A percentile compares a stretch with the other conserved stretches of the same genome.
phyloP scores from a whole-genome alignment of 2,329 filamentous ascomycete genomes.

The Dothidotthia symphoricarpi region DNA sequence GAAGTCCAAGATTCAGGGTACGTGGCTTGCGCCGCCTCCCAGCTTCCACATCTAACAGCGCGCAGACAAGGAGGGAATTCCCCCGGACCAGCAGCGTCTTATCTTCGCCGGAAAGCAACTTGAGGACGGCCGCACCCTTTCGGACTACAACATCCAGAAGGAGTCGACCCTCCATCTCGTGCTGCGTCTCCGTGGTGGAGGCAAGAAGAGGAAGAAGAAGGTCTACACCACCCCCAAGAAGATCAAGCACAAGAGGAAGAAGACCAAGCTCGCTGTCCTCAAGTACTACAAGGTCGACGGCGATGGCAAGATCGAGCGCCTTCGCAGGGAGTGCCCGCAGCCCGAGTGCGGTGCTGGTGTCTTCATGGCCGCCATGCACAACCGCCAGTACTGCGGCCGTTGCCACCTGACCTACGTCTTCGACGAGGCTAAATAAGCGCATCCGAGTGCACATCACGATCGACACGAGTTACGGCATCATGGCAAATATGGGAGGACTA shows the following conservation, averaged over 20 bases:
- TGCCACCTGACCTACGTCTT: conserved; percentile 72
- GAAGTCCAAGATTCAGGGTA: conserved; percentile 90
- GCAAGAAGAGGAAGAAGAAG: conserved; percentile 99
- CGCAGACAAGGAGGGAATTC: conserved; percentile 99
- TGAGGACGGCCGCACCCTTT: conserved; percentile 97
- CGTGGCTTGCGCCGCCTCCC: conserved; percentile 16
- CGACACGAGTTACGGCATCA: conserved; percentile 29
- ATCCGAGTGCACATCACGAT: conserved; percentile 16
- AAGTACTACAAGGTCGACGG: conserved; percentile 99
- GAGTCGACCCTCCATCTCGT: conserved; percentile 98
- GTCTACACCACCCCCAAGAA: conserved; percentile 99
- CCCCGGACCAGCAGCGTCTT: conserved; percentile 97
- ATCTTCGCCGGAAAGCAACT: conserved; percentile 99
- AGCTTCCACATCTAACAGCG: conserved; percentile 21
- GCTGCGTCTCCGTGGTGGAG: conserved; percentile 95
- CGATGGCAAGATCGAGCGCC: conserved; percentile 99
- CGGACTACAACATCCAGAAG: conserved; percentile 99
- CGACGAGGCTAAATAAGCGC: conserved; percentile 60
- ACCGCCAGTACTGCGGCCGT: conserved; percentile 92
- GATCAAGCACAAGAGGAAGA: conserved; percentile 99
- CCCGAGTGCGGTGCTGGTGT: conserved; percentile 93
- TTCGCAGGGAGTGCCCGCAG: conserved; percentile 92
- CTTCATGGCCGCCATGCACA: conserved; percentile 99
- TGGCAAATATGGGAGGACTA: conserved; percentile 23
- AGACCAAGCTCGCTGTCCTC: conserved; percentile 99